Evolutionary conservation across 202 grass and related monocot genomes (phyloP), one percentile per base, ranked within the genome.

Genomic region (Dendrocalamus latiflorus): DNA sequence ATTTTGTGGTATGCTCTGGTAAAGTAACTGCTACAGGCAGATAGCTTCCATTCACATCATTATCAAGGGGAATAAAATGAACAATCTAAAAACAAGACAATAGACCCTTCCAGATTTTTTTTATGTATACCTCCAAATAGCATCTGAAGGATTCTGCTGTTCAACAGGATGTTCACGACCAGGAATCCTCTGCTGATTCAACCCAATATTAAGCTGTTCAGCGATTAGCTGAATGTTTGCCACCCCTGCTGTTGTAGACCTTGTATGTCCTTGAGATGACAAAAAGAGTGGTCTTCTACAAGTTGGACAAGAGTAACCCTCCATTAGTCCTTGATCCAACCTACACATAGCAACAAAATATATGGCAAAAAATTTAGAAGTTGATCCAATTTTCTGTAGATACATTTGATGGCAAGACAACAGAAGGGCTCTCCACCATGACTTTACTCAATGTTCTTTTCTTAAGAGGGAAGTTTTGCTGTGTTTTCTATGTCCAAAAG

Each of bases 271-370:
- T 86, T 88, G 81, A 79, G 91, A 50, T 53, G 89, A 88, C 64
- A 89, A 47, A 89, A 87, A 84, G 55, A 96, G 89, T 54, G 97
- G 88, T 81, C 97, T 93, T 83, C 93, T 83, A 86, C 97, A 99
- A 83, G 93, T 96, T 79, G 97, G 97, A 70, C 97, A 99, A 76
- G 93, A 96, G 81, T 99, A 99, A 62, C 79, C 91, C 49, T 99
- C 97, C 61, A 91, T 92, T 75, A 96, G 81, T 50, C 97, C 91
- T 83, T 99, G 91, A 88, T 99, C 97, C 76, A 99, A 90, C 97
- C 97, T 99, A 88, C 65, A 82, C 77, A 84, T 74, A 60, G 53
- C 82, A 89, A 62, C n/a, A 73, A 60, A 55, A 65, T 49, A 25
- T 70, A 34, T 61, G 37, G 15, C 0, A 13, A 56, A 76, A 73